Evolutionary conservation across 768 basidiomycete genomes (phyloP).

Genomic region (Leccinum broughii): DNA sequence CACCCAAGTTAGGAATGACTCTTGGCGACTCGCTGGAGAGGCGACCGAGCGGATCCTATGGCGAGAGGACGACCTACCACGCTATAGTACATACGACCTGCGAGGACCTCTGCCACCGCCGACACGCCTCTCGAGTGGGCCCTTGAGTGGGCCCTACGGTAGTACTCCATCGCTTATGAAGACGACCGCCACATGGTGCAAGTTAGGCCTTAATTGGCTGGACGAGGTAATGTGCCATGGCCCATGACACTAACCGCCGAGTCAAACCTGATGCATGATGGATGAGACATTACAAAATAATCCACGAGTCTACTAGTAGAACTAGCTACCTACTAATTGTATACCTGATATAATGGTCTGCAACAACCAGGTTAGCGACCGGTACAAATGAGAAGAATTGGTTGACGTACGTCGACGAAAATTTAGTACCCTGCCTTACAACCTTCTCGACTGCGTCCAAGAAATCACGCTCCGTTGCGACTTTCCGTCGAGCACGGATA

Average conservation of each 20-base stretch:
- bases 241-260: neutral
- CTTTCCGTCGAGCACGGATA: conserved; percentile 93
- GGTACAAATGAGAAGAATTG: neutral
- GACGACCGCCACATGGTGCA: conserved; percentile 4
- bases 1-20: no score
- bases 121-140: no score
- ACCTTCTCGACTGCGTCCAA: conserved; percentile 98
- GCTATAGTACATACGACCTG: no score
- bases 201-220: neutral
- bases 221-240: neutral
- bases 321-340: conserved; percentile 61
- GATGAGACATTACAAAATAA: conserved; percentile 16
- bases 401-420: conserved; percentile 86
- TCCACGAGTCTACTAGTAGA: conserved; percentile 9
- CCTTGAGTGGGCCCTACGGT: no score
- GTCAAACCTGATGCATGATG: neutral
- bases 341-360: conserved; percentile 90
- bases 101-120: no score
- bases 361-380: conserved; percentile 9
- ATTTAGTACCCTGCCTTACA: conserved; percentile 95
- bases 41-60: no score
- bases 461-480: conserved; percentile 97
- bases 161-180: conserved; percentile 10
- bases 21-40: no score
- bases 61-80: no score